Evolutionary conservation across 164 flowering plant species (phyloP).

Genomic region (Houttuynia cordata): DNA sequence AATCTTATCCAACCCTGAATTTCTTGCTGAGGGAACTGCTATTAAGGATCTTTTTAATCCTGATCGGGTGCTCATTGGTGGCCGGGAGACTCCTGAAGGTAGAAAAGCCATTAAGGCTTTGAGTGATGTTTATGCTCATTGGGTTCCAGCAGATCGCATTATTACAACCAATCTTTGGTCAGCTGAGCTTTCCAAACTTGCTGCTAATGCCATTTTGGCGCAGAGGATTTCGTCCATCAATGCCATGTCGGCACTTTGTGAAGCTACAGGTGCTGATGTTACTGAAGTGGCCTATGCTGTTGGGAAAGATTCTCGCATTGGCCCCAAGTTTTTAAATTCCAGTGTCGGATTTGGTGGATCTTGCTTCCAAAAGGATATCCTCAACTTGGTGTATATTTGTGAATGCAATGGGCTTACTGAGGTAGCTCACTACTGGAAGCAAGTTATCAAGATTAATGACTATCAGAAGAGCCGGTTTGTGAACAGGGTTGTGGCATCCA

Average conservation of each 20-base stretch:
- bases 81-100: constrained; percentile 85
- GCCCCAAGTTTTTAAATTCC: constrained; percentile 71
- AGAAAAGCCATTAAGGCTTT: constrained; percentile 59
- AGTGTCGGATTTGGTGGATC: constrained; percentile 93
- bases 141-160: constrained; percentile 80
- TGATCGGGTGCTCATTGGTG: constrained; percentile 88
- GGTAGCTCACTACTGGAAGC: constrained; percentile 88
- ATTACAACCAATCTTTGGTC: constrained; percentile 87
- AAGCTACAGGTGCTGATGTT: constrained; percentile 83
- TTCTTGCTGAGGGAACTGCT: constrained; percentile 91
- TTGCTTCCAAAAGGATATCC: constrained; percentile 86
- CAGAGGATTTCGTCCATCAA: constrained; percentile 83
- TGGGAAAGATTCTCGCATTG: constrained; percentile 70
- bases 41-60: constrained; percentile 67
- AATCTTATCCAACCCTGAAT: constrained; percentile 84
- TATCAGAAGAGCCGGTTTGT: constrained; percentile 84
- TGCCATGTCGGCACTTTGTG: constrained; percentile 94
- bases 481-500: constrained; percentile 72
- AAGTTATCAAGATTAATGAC: constrained; percentile 77
- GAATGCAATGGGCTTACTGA: constrained; percentile 88
- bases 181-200: constrained; percentile 88
- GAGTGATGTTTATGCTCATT: constrained; percentile 65
- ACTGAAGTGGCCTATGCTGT: constrained; percentile 62
- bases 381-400: constrained; percentile 84
- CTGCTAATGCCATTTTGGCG: constrained; percentile 89